Evolutionary conservation across 1,284 basidiomycete genomes (phyloP), one percentile per base, ranked within the genome.

Genomic region (Dichomitus squalens): DNA sequence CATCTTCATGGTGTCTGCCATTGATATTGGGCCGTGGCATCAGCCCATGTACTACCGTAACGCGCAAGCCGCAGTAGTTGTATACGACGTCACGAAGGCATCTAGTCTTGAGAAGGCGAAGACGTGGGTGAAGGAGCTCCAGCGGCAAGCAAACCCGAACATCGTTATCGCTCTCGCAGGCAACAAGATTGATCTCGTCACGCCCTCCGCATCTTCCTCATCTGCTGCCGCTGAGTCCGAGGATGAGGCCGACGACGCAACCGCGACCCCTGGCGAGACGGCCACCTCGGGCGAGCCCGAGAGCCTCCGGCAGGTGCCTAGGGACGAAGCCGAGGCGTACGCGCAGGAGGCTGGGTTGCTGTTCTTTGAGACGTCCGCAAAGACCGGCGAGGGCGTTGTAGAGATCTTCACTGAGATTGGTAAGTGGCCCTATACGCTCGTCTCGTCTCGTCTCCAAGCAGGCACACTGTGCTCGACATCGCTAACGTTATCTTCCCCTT

Each of bases 101-200:
- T 85, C 91, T 55, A 98, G 95, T 67, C 84, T 99, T 61, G 97
- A 99, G 75, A 99, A 99, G 76, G 96, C 96, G 59, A 99, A 99
- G 80, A 95, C 95, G 34, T 99, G 96, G 96, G 96, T 99, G 63
- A 99, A 98, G 80, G 96, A 99, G 77, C 84, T 99, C 25, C 97
- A 99, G 76, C 87, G 97, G 63, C 96, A 99, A 73, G 96, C 97
- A 36, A 98, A 97, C 75, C 96, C 96, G 35, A 98, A 98, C 75
- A 98, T 99, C 72, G 95, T 99, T 70, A 99, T 99, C 69, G 95
- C 95, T 8, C 87, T 98, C 48, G 93, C 93, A 11, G 95, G 95
- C 39, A 97, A 97, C 84, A 97, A 98, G 76, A 83, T 97, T 66
- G 96, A 98, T 76, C 84, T 98, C 60, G 94, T 97, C 34, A 87